Percentiles rank a stretch among this genome's conserved stretches.
Evolutionary conservation across 164 flowering plant species (phyloP).

Genomic region (Aristolochia fimbriata): DNA sequence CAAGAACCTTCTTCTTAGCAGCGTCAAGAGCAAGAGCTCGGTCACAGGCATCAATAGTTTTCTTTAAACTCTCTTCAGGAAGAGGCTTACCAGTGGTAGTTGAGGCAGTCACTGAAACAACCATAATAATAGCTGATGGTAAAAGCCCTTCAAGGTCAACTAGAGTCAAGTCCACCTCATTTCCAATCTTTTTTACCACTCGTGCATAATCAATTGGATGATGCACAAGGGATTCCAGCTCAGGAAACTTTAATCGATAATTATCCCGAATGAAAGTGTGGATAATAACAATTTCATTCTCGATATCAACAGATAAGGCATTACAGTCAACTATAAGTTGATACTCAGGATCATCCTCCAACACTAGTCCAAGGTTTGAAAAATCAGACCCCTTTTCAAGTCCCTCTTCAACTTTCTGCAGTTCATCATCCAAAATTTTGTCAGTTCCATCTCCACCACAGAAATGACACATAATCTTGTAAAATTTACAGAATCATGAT

Average conservation of each 20-base stretch:
- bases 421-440: not conserved
- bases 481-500: too few relatives aligned
- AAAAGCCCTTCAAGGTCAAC: slow-evolving; percentile 92
- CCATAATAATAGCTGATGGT: slow-evolving; percentile 94
- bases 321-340: slow-evolving; percentile 91
- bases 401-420: slow-evolving; percentile 94
- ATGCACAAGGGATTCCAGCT: slow-evolving; percentile 92
- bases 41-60: slow-evolving; percentile 89
- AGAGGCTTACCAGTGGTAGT: slow-evolving; percentile 92
- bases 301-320: slow-evolving; percentile 84
- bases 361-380: slow-evolving; percentile 41
- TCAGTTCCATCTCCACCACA: too few relatives aligned
- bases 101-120: slow-evolving; percentile 90
- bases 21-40: slow-evolving; percentile 84
- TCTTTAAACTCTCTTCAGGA: slow-evolving; percentile 67
- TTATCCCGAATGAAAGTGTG: slow-evolving; percentile 95
- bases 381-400: slow-evolving; percentile 56
- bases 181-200: slow-evolving; percentile 90
- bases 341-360: slow-evolving; percentile 96
- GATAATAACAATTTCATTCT: slow-evolving; percentile 78
- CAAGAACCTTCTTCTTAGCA: slow-evolving; percentile 83
- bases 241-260: slow-evolving; percentile 82
- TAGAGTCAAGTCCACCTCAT: slow-evolving; percentile 79
- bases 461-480: too few relatives aligned
- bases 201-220: slow-evolving; percentile 98